phyloP scores from a whole-genome alignment of 2,329 filamentous ascomycete genomes.

The Fusarium dlaminii region DNA sequence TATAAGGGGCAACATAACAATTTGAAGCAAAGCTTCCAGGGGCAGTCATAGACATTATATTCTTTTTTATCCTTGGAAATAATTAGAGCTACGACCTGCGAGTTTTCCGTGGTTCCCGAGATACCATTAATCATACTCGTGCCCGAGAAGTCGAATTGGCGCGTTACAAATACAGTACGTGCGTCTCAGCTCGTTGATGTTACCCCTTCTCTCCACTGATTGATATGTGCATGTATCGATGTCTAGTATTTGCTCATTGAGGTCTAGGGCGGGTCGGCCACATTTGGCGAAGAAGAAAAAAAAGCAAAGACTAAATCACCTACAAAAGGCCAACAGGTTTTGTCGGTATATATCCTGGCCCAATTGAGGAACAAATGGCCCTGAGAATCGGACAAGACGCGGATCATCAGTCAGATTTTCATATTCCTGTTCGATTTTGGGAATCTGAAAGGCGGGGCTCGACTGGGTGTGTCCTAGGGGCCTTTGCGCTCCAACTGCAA shows the following conservation, averaged over 20 bases:
- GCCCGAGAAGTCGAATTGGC: slow-evolving; percentile 8
- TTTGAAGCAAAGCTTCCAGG: slow-evolving; percentile 7
- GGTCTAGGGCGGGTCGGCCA: slow-evolving; percentile 12
- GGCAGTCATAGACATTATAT: not conserved
- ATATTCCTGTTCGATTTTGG: not conserved
- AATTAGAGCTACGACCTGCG: not conserved
- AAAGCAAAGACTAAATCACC: slow-evolving; percentile 24
- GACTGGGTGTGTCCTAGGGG: not conserved
- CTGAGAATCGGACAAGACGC: slow-evolving; percentile 1
- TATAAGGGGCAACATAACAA: slow-evolving; percentile 18
- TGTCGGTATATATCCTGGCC: not conserved
- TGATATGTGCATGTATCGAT: slow-evolving; percentile 10
- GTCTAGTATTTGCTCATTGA: slow-evolving; percentile 6
- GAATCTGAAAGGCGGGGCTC: not conserved
- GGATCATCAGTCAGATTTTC: slow-evolving; percentile 1
- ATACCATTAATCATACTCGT: slow-evolving; percentile 8
- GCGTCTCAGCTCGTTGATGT: slow-evolving; percentile 24
- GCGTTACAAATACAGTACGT: slow-evolving; percentile 31
- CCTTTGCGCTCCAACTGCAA: slow-evolving; percentile 2
- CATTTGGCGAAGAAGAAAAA: slow-evolving; percentile 9
- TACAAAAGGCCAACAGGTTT: slow-evolving; percentile 16
- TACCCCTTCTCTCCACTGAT: slow-evolving; percentile 37
- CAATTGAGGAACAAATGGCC: not conserved
- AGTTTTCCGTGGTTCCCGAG: slow-evolving; percentile 5
- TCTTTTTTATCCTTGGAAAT: not conserved